Base-by-base conservation (phyloP, 805 yeast species). In the Tetrapisispora nanseiensis region DNA sequence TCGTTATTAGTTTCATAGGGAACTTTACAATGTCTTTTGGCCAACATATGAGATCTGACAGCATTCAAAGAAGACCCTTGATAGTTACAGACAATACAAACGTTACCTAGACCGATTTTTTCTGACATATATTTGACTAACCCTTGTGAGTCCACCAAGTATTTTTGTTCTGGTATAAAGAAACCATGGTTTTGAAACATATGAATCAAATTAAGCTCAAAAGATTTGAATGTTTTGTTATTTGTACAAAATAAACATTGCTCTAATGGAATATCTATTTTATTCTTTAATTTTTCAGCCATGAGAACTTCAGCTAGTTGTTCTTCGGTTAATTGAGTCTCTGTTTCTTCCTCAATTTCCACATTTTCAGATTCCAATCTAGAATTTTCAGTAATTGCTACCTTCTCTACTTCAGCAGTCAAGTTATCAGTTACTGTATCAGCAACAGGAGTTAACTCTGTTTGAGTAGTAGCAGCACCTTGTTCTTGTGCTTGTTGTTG, bases 1-100 rank as follows among this genome's bases (percentile, higher is more conserved):
- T 89, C 95, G 50, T 82, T 78, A 46, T 83, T 87, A 4, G 74
- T 61, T 53, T 92, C 97, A 61, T 86, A 92, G 3, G 97, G 97
- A 41, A 92, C 78, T 57, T 75, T 75, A 68, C 89, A 83, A 62
- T 92, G 98, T 49, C 83, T 77, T 67, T 92, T 92, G 20, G 82
- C 70, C 8, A 72, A 47, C 97, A 92, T 87, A 60, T 92, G 98
- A 22, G 86, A 89, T 55, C 95, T 80, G 2, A 82, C 92, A 19
- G 95, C 85, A 51, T 85, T 94, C 23, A 90, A 59, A 24, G 83
- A 75, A 55, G 78, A 74, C 21, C 97, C 97, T 67, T 89, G 95
- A 59, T 76, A 90, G 34, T 75, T 70, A 61, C 98, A 92, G 26
- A 74, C 75, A 43, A 92, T 67, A 62, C 98, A 92, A 47, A 89